These are phyloP conservation scores for Fusarium austroafricanum DNA, from an alignment of 2,329 filamentous ascomycete species.

Conservation along the genomic window DNA sequence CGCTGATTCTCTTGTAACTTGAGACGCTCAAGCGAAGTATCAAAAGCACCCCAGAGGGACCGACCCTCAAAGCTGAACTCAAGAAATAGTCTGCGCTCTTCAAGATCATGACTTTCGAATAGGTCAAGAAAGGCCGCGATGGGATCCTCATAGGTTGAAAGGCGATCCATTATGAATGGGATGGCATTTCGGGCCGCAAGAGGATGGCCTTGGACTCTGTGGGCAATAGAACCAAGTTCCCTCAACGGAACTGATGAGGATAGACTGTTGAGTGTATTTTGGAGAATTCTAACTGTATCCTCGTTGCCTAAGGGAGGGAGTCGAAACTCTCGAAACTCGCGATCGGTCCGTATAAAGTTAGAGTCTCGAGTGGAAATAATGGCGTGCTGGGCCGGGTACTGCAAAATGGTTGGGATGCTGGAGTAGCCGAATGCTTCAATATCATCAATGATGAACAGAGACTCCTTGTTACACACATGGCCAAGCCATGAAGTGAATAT, in stretches of 20 bases:
- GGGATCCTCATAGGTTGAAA: background rate
- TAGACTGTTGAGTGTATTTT: accelerated
- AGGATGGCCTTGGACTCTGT: background rate
- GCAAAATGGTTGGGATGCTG: accelerated
- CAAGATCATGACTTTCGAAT: background rate
- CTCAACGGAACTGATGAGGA: accelerated
- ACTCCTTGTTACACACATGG: accelerated
- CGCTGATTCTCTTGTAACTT: accelerated
- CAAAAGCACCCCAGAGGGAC: background rate
- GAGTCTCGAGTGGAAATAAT: background rate
- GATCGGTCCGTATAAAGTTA: background rate
- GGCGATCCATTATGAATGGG: accelerated
- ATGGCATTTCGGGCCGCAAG: background rate
- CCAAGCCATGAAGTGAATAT: background rate
- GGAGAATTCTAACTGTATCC: background rate
- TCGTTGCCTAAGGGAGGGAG: accelerated
- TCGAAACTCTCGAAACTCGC: background rate
- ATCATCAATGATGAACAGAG: background rate
- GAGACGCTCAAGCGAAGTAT: background rate
- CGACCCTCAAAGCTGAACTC: background rate
- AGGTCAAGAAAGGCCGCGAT: accelerated
- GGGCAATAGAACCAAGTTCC: background rate
- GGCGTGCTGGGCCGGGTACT: accelerated
- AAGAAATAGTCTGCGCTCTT: background rate
- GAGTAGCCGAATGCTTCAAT: background rate